Conservation (phyloP, 148 eudicot genomes). For the Diospyros kaki region DNA sequence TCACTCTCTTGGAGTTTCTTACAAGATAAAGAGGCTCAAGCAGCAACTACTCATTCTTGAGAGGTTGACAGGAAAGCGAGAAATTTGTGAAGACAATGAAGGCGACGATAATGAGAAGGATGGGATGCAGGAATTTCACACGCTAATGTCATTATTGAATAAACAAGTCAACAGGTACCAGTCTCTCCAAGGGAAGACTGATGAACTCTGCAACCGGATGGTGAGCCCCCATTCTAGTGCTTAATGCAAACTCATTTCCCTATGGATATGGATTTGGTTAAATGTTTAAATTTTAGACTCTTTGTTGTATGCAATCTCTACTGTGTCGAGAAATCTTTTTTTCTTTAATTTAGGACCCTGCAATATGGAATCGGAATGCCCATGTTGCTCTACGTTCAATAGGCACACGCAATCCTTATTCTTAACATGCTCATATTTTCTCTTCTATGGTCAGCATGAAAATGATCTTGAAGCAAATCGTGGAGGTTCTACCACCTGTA, state of each 20-base stretch:
- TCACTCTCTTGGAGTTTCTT: slow-evolving; percentile 81
- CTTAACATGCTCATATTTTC: neutral
- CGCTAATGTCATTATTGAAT: slow-evolving; percentile 53
- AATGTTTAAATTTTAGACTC: neutral
- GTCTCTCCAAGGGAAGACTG: slow-evolving; percentile 79
- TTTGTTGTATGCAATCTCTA: neutral
- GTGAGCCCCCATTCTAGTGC: slow-evolving; percentile 31
- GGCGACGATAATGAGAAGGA: slow-evolving; percentile 22
- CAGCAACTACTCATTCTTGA: slow-evolving; percentile 85
- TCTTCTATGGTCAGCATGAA: slow-evolving; percentile 42
- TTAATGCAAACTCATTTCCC: neutral
- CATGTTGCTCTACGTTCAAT: too few species aligned
- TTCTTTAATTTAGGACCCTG: neutral
- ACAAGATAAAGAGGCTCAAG: slow-evolving; percentile 85
- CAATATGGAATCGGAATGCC: neutral
- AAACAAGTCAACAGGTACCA: slow-evolving; percentile 81
- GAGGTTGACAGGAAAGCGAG: slow-evolving; percentile 60
- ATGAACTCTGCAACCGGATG: slow-evolving; percentile 77
- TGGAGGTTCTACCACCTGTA: slow-evolving; percentile 29
- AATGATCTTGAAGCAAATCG: slow-evolving; percentile 30
- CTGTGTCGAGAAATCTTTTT: neutral
- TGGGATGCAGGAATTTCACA: slow-evolving; percentile 36
- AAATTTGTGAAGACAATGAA: slow-evolving; percentile 35
- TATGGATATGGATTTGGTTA: neutral
- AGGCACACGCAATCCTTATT: neutral